Evolutionary conservation across 306 rosid species (phyloP).

Genomic region (Delonix regia): DNA sequence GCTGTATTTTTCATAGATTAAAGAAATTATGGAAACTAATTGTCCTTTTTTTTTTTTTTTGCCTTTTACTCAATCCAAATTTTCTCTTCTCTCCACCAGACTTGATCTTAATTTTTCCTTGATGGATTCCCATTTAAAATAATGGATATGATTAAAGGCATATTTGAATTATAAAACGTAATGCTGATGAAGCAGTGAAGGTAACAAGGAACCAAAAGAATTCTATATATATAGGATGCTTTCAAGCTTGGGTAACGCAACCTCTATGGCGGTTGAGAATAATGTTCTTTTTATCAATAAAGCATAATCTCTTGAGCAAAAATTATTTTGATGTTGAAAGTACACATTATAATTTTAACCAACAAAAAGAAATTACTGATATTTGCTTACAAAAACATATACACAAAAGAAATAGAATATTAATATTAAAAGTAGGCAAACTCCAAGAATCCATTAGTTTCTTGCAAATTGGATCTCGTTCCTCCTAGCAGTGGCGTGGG

Average conservation of each 20-base stretch:
- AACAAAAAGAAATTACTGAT: background rate
- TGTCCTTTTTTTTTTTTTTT: no score
- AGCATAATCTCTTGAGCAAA: constrained; percentile 25
- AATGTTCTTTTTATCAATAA: constrained; percentile 55
- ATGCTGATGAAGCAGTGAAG: constrained; percentile 41
- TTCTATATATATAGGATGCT: constrained; percentile 24
- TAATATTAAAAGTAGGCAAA: constrained; percentile 39
- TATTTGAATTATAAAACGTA: constrained; percentile 41
- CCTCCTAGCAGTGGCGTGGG: constrained; percentile 25
- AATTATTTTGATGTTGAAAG: background rate
- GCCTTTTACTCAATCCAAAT: no score
- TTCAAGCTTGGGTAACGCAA: constrained; percentile 43
- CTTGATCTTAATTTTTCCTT: background rate
- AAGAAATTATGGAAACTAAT: background rate
- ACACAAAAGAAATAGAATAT: constrained; percentile 24
- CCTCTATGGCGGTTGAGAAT: constrained; percentile 39
- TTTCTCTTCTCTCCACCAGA: no score
- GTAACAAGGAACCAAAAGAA: constrained; percentile 41
- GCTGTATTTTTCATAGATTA: background rate
- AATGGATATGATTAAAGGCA: constrained; percentile 34
- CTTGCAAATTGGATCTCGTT: constrained; percentile 32
- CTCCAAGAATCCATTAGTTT: constrained; percentile 10
- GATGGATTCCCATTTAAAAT: constrained; percentile 14
- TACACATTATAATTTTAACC: background rate
- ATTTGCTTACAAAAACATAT: constrained; percentile 3